Conservation (phyloP, 352 stramenopile species). For the Phytophthora foliorum region DNA sequence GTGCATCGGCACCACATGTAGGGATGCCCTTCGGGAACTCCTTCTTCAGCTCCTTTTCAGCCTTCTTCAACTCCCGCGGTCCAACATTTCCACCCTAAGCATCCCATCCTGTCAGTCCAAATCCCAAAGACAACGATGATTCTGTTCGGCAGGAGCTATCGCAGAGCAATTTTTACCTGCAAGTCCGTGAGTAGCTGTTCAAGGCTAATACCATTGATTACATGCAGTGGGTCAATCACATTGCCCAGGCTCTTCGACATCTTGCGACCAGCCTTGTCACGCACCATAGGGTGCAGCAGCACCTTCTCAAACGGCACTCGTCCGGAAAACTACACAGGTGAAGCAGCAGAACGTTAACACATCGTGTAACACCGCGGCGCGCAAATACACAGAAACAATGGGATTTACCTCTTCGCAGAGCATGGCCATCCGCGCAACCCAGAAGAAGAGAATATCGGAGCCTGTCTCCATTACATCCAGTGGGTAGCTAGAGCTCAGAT, state of each 20-base stretch:
- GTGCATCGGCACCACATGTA: slow-evolving; percentile 97
- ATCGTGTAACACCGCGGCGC: not conserved
- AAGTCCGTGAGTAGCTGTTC: slow-evolving; percentile 95
- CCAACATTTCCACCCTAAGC: slow-evolving; percentile 68
- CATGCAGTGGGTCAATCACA: slow-evolving; percentile 99
- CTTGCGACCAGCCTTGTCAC: slow-evolving; percentile 99
- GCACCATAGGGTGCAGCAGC: slow-evolving; percentile 99
- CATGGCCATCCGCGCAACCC: slow-evolving; percentile 99
- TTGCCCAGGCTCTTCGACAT: slow-evolving; percentile 99
- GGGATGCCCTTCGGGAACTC: slow-evolving; percentile 99
- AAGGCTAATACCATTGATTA: slow-evolving; percentile 98
- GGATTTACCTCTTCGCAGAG: slow-evolving; percentile 95
- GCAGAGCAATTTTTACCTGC: slow-evolving; percentile 48
- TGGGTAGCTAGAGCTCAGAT: slow-evolving; percentile 60
- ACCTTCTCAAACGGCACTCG: slow-evolving; percentile 98
- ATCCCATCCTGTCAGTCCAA: slow-evolving; percentile 5
- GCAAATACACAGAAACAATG: not conserved
- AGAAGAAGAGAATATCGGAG: slow-evolving; percentile 99
- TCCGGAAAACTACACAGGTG: slow-evolving; percentile 84
- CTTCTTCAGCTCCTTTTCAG: slow-evolving; percentile 95
- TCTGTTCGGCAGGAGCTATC: not conserved
- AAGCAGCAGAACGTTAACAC: not conserved
- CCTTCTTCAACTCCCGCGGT: slow-evolving; percentile 95
- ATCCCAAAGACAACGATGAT: not conserved
- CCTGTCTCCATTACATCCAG: slow-evolving; percentile 91